Evolutionary conservation across 2,329 filamentous ascomycete genomes (phyloP), one percentile per base, ranked within the genome.

Genomic region (Colletotrichum plurivorum): DNA sequence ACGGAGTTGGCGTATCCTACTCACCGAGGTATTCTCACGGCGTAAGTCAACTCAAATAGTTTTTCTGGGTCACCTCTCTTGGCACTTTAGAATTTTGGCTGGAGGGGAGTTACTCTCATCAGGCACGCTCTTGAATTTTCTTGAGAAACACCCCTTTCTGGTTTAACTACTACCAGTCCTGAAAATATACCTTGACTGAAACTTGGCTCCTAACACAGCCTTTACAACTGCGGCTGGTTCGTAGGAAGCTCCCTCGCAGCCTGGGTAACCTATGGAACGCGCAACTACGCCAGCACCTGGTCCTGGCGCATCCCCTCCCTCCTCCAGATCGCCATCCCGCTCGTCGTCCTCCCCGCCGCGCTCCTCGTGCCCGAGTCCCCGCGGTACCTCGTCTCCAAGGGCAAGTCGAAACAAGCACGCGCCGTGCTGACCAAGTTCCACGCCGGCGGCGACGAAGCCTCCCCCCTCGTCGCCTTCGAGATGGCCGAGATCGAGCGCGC

Each of bases 1-100:
- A 83, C 79, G 25, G 84, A 85, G 69, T 77, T 85, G 25, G 81
- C 82, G 7, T 81, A 85, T 51, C 81, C 81, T 1, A 75, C 75
- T 0, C 80, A 83, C 51, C 77, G 82, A 15, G 76, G 75, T 20
- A 74, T 67, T 18, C 56, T 67, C 15, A 67, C 63, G 31, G 49
- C 63, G 18, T 36, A 79, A 2, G 64, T 31, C 8, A 31, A 31
- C 9, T 2, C 27, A 8, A 31, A n/a, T n/a, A n/a, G 27, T 8
- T 31, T 8, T 31, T 5, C 9, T 31, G 5, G 4, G 27, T 31
- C 27, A 31, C 27, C n/a, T n/a, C n/a, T n/a, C n/a, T n/a, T n/a
- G n/a, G n/a, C n/a, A n/a, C n/a, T n/a, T n/a, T n/a, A n/a, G n/a
- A n/a, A n/a, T n/a, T n/a, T n/a, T n/a, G n/a, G n/a, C n/a, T n/a